Percentiles rank a stretch among this genome's conserved stretches.
phyloP scores from a whole-genome alignment of 192 early-diverging fungal species.

The Dissophora ornata region DNA sequence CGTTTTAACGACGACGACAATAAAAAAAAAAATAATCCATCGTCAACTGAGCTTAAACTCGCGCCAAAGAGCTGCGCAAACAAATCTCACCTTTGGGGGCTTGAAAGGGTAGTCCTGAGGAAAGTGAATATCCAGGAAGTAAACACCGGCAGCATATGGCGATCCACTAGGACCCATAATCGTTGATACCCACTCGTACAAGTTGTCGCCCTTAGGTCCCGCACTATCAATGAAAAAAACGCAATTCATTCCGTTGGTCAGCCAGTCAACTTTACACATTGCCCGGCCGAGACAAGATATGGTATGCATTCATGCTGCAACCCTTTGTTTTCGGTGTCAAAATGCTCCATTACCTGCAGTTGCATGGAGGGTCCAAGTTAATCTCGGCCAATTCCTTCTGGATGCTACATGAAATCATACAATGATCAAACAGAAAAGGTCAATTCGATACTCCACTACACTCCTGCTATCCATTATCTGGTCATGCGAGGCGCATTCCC shows the following conservation, averaged over 20 bases:
- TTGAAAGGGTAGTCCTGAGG: slow-evolving; percentile 96
- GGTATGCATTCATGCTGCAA: too few relatives aligned
- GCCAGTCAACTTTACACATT: too few relatives aligned
- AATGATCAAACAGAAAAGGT: slow-evolving; percentile 1
- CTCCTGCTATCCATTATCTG: slow-evolving; percentile 5
- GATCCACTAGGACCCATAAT: slow-evolving; percentile 90
- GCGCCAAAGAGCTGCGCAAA: too few relatives aligned
- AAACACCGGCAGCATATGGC: slow-evolving; percentile 91
- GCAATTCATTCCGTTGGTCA: too few relatives aligned
- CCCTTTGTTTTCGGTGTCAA: too few relatives aligned
- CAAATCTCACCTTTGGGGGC: slow-evolving; percentile 88
- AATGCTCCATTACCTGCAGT: slow-evolving; percentile 73
- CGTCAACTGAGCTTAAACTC: too few relatives aligned
- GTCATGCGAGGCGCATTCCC: slow-evolving; percentile 3
- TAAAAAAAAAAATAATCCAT: not conserved
- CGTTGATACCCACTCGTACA: slow-evolving; percentile 97
- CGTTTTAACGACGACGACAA: not conserved
- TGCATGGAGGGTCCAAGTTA: slow-evolving; percentile 92
- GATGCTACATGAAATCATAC: slow-evolving; percentile 67
- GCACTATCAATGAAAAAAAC: slow-evolving; percentile 65
- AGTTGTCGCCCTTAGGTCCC: slow-evolving; percentile 94
- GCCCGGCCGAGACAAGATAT: too few relatives aligned
- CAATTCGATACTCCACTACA: not conserved
- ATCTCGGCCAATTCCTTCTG: slow-evolving; percentile 99
- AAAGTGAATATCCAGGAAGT: slow-evolving; percentile 94